Evolutionary conservation across 495 filamentous ascomycete species (phyloP), one percentile per base, ranked within the genome.

Genomic region (Hypoxylon trugodes): DNA sequence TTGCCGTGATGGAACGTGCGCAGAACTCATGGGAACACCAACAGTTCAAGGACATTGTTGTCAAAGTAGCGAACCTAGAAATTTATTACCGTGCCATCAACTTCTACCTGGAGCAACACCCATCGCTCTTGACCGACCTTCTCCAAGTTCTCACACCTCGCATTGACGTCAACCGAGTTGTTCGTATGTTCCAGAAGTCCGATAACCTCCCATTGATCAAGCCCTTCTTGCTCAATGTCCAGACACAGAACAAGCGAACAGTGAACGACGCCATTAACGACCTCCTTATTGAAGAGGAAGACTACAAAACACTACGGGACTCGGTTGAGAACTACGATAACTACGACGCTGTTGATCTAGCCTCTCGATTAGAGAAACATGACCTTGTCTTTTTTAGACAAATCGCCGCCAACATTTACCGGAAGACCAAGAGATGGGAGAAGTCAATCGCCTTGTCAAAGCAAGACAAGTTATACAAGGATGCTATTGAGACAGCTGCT

Each of bases 181-280:
- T 99, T 48, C 89, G 91, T 72, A 93, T 99, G 84, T 99, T 99
- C 82, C 87, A 96, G 79, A 91, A 96, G 75, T 97, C 94, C 2
- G 96, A 99, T 76, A 97, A 98, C 78, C 89, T 98, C 61, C 96
- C 96, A 47, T 83, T 99, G 40, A 98, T 99, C 83, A 99, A 99
- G 81, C 94, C 96, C 13, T 99, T 99, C 89, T 81, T 99, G 67
- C 86, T 98, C 61, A 98, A 90, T 71, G 96, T 99, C 8, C 96
- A 99, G 77, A 78, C 83, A 21, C 96, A 99, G 79, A 99, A 99
- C 82, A 99, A 99, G 88, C 88, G 89, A 58, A 89, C 90, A 25
- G 96, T 99, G 69, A 99, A 99, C 79, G 91, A 95, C 66, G 96
- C 96, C 28, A 97, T 99, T 79, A 97, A 99, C 69, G 96, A 98